phyloP scores from a whole-genome alignment of 2,329 filamentous ascomycete genomes.

The Lachnellula willkommii region DNA sequence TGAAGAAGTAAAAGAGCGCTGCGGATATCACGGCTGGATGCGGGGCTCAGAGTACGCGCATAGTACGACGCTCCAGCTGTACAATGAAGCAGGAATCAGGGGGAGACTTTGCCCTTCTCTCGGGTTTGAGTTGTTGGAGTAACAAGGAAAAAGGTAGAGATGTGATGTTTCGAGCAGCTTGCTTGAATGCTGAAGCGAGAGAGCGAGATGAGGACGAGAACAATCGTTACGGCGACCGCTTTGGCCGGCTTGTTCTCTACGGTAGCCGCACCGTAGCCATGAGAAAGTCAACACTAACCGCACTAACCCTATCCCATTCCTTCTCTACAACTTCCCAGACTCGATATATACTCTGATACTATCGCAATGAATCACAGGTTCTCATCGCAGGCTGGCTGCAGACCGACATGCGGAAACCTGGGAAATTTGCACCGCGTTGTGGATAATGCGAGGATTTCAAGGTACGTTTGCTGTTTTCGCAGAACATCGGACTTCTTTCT shows the following conservation, averaged over 20 bases:
- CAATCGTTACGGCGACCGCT: background rate
- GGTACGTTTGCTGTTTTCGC: background rate
- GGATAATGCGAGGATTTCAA: background rate
- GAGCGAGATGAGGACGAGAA: too few species aligned
- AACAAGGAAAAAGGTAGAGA: too few species aligned
- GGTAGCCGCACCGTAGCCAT: conserved; percentile 47
- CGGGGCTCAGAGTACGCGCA: conserved; percentile 58
- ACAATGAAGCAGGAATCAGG: conserved; percentile 59
- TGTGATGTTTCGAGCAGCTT: too few species aligned
- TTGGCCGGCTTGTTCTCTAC: conserved; percentile 37
- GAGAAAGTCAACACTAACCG: conserved; percentile 47
- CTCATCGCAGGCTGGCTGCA: conserved; percentile 82
- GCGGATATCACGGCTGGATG: conserved; percentile 65
- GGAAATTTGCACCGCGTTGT: conserved; percentile 80
- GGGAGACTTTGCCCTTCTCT: conserved; percentile 61
- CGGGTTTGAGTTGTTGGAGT: conserved; percentile 64
- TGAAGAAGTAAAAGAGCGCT: conserved; percentile 49
- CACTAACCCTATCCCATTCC: conserved; percentile 47
- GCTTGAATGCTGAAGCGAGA: too few species aligned
- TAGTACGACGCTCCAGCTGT: conserved; percentile 57
- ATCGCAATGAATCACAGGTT: conserved; percentile 51
- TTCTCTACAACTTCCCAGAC: conserved; percentile 61
- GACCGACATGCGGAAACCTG: conserved; percentile 84
- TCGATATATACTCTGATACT: conserved; percentile 53
- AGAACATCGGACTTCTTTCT: background rate